Conservation (phyloP, 768 basidiomycete genomes). For the Strobilomyces dryophilus region DNA sequence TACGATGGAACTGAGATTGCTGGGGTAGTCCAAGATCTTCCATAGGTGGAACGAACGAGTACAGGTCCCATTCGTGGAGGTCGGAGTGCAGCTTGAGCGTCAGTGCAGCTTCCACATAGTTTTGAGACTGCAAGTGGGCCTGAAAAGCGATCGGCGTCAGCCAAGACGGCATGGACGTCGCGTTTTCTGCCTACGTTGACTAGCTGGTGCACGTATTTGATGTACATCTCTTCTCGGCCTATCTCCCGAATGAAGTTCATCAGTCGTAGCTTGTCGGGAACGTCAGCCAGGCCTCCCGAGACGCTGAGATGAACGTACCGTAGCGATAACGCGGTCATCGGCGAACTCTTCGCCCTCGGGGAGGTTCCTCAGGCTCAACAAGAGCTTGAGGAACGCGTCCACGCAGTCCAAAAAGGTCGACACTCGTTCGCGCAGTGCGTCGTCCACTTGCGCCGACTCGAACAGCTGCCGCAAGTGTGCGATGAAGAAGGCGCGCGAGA, state of each 20-base stretch:
- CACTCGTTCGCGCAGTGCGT: conserved; percentile 72
- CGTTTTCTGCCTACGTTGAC: conserved; percentile 60
- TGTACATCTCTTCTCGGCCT: conserved; percentile 89
- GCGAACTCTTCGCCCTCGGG: conserved; percentile 93
- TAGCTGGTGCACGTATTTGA: conserved; percentile 94
- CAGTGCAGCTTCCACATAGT: conserved; percentile 89
- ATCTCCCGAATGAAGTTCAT: conserved; percentile 95
- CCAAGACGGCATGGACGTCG: background rate
- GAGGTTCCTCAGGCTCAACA: conserved; percentile 81
- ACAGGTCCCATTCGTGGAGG: conserved; percentile 86
- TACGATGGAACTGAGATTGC: conserved; percentile 91
- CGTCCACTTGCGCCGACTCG: conserved; percentile 77
- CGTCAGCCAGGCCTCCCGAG: conserved; percentile 7
- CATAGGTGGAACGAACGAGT: conserved; percentile 79
- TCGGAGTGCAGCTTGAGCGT: conserved; percentile 94
- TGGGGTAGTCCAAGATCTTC: conserved; percentile 86
- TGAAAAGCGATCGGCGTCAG: conserved; percentile 29
- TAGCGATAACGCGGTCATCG: conserved; percentile 92
- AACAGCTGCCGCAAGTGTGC: conserved; percentile 87
- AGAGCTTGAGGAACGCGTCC: conserved; percentile 86
- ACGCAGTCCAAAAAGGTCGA: conserved; percentile 83
- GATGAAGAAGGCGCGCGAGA: conserved; percentile 91
- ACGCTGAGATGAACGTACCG: conserved; percentile 42
- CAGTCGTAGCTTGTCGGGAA: conserved; percentile 61
- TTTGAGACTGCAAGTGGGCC: conserved; percentile 88